Base-by-base conservation (phyloP, 148 eudicot species). In the Rhododendron ovatum region DNA sequence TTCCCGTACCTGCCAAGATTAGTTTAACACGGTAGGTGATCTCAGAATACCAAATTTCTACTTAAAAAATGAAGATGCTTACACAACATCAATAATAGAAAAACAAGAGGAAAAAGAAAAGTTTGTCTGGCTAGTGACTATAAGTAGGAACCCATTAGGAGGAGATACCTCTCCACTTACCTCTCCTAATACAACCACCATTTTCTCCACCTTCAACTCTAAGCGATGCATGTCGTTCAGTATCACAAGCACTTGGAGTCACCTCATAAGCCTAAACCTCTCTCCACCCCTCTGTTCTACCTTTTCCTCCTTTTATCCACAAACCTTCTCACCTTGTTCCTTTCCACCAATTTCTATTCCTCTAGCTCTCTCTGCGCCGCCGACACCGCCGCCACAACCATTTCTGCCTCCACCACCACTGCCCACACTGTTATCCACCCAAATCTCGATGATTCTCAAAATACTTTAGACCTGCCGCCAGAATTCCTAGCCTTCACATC, bases 301-400 rank as follows among this genome's bases (percentile, higher is more conserved):
- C 85, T 91, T 86, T 85, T 88, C 86, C 82, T 90, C 45, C 91
- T 90, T 7, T 13, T 91, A 18, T 87, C 91, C 20, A 81, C 89
- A 84, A 91, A 91, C 87, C 91, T 91, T 26, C 82, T 88, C 82
- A 91, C 91, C 47, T 82, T 89, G 55, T 87, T 91, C 75, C 63
- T 91, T 48, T 91, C 90, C 84, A 88, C 88, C 24, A 89, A 89
- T 17, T 85, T 88, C 45, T 81, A 85, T 61, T 85, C 89, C 51
- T 85, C 93, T 78, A 85, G 91, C 71, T 85, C 89, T 8, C 74
- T 39, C n/a, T 28, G 41, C 30, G 65, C 41, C 18, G 3, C 57
- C 35, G 14, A 30, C 20, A 53, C 67, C 7, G 83, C 83, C 17
- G 2, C 67, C 14, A 24, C 24, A 30, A 18, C 57, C 18, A 10